phyloP scores from a whole-genome alignment of 106 monocot genomes.

The Acanthochlamys bracteata region DNA sequence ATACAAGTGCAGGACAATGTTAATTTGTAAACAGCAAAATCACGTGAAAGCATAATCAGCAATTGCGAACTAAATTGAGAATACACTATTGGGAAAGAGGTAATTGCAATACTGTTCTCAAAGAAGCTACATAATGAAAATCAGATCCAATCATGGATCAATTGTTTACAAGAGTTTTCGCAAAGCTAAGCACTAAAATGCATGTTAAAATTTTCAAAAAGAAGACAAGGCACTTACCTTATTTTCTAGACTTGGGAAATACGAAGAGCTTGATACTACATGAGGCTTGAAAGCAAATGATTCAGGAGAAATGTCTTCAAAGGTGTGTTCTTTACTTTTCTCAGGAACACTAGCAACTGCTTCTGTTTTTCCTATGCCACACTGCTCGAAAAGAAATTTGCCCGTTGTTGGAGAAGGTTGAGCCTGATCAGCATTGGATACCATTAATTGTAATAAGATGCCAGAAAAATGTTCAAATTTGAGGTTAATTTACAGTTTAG shows the following conservation, averaged over 20 bases:
- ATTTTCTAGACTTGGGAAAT: slow-evolving; percentile 23
- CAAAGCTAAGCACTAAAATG: no score
- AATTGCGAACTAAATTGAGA: no score
- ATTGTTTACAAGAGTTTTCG: no score
- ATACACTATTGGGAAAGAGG: no score
- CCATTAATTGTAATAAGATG: not conserved
- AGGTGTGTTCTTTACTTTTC: slow-evolving; percentile 16
- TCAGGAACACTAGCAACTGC: slow-evolving; percentile 9
- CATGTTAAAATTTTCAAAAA: not conserved
- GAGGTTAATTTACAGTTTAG: no score
- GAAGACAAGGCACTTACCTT: slow-evolving; percentile 17
- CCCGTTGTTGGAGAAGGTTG: slow-evolving; percentile 59
- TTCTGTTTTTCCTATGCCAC: slow-evolving; percentile 2
- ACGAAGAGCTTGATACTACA: slow-evolving; percentile 18
- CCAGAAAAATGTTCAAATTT: not conserved
- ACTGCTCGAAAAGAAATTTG: slow-evolving; percentile 24
- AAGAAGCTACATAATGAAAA: no score
- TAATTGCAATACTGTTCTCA: no score
- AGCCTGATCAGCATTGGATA: slow-evolving; percentile 22
- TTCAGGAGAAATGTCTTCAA: slow-evolving; percentile 23
- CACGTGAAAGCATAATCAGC: no score
- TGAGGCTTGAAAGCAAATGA: slow-evolving; percentile 45
- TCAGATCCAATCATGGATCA: no score
- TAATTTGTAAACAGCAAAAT: no score
- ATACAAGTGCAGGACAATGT: no score